A percentile compares a stretch with the other conserved stretches of the same genome.
These are phyloP conservation scores for Saccharomycopsis javanensis DNA, from an alignment of 805 yeast genomes.

Conservation along the genomic window DNA sequence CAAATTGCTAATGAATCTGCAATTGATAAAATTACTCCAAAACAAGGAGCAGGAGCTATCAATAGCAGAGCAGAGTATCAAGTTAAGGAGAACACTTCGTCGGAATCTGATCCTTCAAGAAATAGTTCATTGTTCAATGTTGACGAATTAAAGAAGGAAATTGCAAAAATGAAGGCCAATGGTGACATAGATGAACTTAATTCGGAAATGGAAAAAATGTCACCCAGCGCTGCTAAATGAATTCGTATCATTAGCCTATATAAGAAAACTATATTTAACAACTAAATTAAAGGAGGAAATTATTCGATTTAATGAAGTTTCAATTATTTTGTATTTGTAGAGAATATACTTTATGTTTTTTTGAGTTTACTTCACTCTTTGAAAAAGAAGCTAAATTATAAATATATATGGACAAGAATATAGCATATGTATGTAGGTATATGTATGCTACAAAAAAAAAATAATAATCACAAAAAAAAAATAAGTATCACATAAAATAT, in stretches of 20 bases:
- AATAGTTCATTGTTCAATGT: conserved; percentile 27
- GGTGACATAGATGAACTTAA: conserved; percentile 14
- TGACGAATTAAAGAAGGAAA: conserved; percentile 31
- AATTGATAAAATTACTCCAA: conserved; percentile 31
- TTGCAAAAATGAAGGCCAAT: conserved; percentile 21
- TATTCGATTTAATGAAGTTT: too few species aligned
- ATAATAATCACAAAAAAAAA: too few species aligned
- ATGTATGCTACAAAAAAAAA: too few species aligned
- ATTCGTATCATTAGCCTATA: too few species aligned
- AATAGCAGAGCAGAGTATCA: neutral
- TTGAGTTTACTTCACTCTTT: too few species aligned
- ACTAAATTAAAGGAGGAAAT: too few species aligned
- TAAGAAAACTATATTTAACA: too few species aligned
- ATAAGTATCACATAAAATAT: too few species aligned
- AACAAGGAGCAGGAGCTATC: conserved; percentile 26
- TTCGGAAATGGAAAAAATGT: conserved; percentile 18
- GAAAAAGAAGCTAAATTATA: too few species aligned
- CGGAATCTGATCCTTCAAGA: conserved; percentile 31
- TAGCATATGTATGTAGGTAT: neutral
- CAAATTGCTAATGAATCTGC: conserved; percentile 28
- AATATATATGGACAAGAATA: too few species aligned
- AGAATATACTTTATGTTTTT: too few species aligned
- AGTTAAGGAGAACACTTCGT: conserved; percentile 25
- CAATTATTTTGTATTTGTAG: too few species aligned
- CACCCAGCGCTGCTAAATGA: neutral